Conservation (phyloP, 2,329 filamentous ascomycete species). For the Gremmenia infestans region DNA sequence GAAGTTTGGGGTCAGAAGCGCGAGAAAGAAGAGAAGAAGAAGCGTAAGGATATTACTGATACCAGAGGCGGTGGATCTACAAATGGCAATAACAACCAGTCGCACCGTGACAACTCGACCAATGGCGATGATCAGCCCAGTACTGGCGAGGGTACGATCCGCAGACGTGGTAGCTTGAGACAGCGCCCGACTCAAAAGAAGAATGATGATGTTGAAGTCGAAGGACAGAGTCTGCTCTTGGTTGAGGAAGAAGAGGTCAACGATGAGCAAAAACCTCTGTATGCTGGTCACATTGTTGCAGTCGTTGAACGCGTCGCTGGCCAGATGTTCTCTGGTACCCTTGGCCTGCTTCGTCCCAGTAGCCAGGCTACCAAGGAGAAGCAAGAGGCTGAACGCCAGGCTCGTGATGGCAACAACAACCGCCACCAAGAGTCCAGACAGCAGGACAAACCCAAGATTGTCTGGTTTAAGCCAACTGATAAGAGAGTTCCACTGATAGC, state of each 20-base stretch:
- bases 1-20: slow-evolving; percentile 99
- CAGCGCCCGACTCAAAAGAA: slow-evolving; percentile 99
- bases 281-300: slow-evolving; percentile 93
- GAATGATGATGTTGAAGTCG: slow-evolving; percentile 98
- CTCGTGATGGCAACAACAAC: slow-evolving; percentile 70
- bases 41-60: slow-evolving; percentile 97
- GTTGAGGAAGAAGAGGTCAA: slow-evolving; percentile 99
- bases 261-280: slow-evolving; percentile 95
- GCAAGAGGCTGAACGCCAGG: slow-evolving; percentile 92
- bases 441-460: slow-evolving; percentile 98
- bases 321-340: slow-evolving; percentile 97
- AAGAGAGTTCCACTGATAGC: slow-evolving; percentile 97
- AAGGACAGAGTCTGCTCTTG: slow-evolving; percentile 91
- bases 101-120: slow-evolving; percentile 46
- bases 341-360: slow-evolving; percentile 89
- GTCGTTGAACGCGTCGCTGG: slow-evolving; percentile 95
- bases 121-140: slow-evolving; percentile 58
- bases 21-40: slow-evolving; percentile 99
- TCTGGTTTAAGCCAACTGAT: slow-evolving; percentile 99
- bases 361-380: slow-evolving; percentile 99
- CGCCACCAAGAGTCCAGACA: slow-evolving; percentile 75
- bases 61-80: slow-evolving; percentile 73
- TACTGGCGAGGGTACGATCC: slow-evolving; percentile 75
- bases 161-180: slow-evolving; percentile 87
- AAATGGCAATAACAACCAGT: slow-evolving; percentile 62